These are phyloP conservation scores for Globisporangium mamillatum DNA, from an alignment of 352 stramenopile species.

Conservation along the genomic window DNA sequence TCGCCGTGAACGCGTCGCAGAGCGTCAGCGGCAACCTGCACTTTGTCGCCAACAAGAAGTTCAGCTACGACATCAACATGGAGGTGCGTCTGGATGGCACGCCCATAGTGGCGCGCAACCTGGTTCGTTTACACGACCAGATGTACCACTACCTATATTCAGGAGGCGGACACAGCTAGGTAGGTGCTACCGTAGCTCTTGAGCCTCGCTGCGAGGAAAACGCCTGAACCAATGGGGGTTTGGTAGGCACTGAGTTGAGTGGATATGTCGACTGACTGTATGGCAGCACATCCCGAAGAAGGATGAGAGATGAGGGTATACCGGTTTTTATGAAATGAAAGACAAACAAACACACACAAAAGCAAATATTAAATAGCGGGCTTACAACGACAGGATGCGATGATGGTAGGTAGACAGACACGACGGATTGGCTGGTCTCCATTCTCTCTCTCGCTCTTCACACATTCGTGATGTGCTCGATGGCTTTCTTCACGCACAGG, in stretches of 20 bases:
- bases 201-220: neutral
- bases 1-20: constrained; percentile 91
- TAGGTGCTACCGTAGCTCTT: neutral
- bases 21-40: constrained; percentile 85
- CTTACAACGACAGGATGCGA: constrained; percentile 3
- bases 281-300: neutral
- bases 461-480: constrained; percentile 69
- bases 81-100: constrained; percentile 89
- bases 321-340: neutral
- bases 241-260: neutral
- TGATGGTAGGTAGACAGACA: neutral
- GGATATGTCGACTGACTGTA: neutral
- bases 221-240: neutral
- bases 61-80: constrained; percentile 94
- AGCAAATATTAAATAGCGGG: constrained; percentile 14
- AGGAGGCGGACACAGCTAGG: constrained; percentile 19
- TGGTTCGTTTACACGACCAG: constrained; percentile 92
- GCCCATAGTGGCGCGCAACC: constrained; percentile 75
- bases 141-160: constrained; percentile 94
- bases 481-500: constrained; percentile 61
- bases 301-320: neutral
- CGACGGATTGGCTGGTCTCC: neutral
- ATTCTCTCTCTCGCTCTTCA: constrained; percentile 9
- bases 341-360: constrained; percentile 1
- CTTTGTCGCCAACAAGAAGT: constrained; percentile 95